Conservation (phyloP, 2,329 filamentous ascomycete species). For the Monilinia laxa region DNA sequence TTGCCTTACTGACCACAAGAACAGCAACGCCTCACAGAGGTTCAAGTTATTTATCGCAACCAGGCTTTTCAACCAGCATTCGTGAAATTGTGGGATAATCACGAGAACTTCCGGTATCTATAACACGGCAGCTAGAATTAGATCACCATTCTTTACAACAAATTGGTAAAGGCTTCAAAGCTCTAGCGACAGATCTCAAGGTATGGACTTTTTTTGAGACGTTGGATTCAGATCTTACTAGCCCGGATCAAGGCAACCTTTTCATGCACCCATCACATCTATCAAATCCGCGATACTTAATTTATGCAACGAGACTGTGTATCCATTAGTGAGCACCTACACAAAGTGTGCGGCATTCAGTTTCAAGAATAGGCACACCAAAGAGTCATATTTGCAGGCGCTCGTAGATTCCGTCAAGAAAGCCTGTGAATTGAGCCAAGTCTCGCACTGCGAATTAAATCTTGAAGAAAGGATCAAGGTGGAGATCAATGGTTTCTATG, state of each 20-base stretch:
- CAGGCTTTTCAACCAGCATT: background rate
- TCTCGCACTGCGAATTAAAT: background rate
- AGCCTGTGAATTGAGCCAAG: background rate
- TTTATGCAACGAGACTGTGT: constrained; percentile 24
- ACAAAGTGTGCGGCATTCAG: constrained; percentile 7
- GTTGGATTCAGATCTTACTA: constrained; percentile 22
- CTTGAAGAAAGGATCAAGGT: background rate
- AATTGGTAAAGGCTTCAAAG: constrained; percentile 22
- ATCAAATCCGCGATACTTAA: constrained; percentile 25
- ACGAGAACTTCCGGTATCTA: background rate
- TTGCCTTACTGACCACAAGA: background rate
- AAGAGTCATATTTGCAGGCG: background rate
- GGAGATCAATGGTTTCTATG: constrained; percentile 13
- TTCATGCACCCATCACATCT: constrained; percentile 25
- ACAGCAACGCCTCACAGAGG: background rate
- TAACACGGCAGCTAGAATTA: constrained; percentile 13
- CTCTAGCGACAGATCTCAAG: constrained; percentile 23
- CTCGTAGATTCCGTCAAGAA: background rate
- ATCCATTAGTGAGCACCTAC: constrained; percentile 23
- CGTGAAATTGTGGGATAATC: background rate
- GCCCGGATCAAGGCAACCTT: constrained; percentile 14
- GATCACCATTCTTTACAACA: constrained; percentile 16
- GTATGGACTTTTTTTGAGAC: constrained; percentile 25
- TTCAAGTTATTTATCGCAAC: background rate
- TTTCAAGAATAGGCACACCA: background rate